A percentile compares a stretch with the other conserved stretches of the same genome.
Conservation (phyloP, 73 alveolate species). For the Paramecium bursaria region DNA sequence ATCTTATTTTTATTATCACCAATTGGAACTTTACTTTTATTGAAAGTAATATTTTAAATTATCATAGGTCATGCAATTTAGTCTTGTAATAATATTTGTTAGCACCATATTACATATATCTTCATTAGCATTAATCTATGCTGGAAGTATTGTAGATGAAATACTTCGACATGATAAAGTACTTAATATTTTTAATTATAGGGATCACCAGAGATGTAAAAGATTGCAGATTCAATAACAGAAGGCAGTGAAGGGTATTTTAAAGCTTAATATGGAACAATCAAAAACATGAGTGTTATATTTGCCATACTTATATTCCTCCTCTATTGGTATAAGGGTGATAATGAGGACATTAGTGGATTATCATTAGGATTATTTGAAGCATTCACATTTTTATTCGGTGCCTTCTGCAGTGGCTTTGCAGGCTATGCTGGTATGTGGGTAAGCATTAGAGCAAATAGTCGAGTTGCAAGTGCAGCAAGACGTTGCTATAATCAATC, state of each 20-base stretch:
- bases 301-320: conserved; percentile 70
- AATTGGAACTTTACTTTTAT: conserved; percentile 21
- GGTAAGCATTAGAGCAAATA: conserved; percentile 89
- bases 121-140: background rate
- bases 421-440: conserved; percentile 91
- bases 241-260: conserved; percentile 91
- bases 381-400: conserved; percentile 76
- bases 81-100: background rate
- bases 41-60: background rate
- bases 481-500: conserved; percentile 84
- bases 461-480: conserved; percentile 85
- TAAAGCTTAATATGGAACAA: conserved; percentile 83
- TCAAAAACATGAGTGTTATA: conserved; percentile 72
- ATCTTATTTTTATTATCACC: conserved; percentile 28
- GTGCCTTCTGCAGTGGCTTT: conserved; percentile 84
- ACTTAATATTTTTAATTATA: background rate
- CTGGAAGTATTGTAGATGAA: conserved; percentile 9
- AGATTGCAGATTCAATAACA: conserved; percentile 75
- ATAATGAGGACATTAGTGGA: conserved; percentile 70
- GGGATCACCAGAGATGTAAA: conserved; percentile 81
- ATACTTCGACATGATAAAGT: conserved; percentile 41
- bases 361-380: conserved; percentile 72
- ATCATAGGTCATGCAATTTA: background rate
- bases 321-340: conserved; percentile 73
- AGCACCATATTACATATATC: conserved; percentile 40